Conservation (phyloP, 495 filamentous ascomycete genomes). For the Lasiosphaeria miniovina region DNA sequence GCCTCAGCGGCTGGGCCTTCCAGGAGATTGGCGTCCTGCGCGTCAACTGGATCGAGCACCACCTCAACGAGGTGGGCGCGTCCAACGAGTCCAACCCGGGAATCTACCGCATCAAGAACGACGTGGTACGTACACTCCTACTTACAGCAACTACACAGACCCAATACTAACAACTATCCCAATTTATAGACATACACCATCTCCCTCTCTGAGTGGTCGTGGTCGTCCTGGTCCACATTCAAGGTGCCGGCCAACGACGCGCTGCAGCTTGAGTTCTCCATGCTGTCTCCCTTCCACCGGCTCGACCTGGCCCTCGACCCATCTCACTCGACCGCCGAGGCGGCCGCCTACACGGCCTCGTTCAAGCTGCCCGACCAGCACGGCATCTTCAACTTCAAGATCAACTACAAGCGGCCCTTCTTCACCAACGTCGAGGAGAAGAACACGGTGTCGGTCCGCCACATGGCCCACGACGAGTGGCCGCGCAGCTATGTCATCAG, state of each 20-base stretch:
- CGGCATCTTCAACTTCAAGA: constrained; percentile 94
- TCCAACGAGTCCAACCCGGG: constrained; percentile 67
- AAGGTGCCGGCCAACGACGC: constrained; percentile 62
- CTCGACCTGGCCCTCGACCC: constrained; percentile 60
- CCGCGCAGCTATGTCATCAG: constrained; percentile 85
- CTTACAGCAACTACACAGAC: not conserved
- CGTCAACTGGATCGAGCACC: constrained; percentile 79
- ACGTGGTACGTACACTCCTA: constrained; percentile 68
- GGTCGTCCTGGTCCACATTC: constrained; percentile 71
- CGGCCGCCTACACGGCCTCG: constrained; percentile 67
- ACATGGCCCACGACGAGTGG: constrained; percentile 97
- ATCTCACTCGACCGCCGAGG: constrained; percentile 54
- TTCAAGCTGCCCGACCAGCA: constrained; percentile 93
- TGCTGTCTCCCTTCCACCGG: constrained; percentile 99
- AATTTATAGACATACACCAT: constrained; percentile 72
- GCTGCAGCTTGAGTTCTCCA: constrained; percentile 93
- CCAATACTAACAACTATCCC: not conserved
- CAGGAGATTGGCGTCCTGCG: constrained; percentile 87
- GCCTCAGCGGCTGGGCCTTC: constrained; percentile 86
- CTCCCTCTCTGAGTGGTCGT: constrained; percentile 78
- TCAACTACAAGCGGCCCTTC: constrained; percentile 96
- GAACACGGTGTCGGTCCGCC: constrained; percentile 86
- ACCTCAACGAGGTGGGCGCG: constrained; percentile 55
- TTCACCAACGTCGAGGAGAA: constrained; percentile 89
- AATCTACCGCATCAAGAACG: constrained; percentile 96